phyloP scores from a whole-genome alignment of 306 rosid genomes.

The Cucurbita maxima region DNA sequence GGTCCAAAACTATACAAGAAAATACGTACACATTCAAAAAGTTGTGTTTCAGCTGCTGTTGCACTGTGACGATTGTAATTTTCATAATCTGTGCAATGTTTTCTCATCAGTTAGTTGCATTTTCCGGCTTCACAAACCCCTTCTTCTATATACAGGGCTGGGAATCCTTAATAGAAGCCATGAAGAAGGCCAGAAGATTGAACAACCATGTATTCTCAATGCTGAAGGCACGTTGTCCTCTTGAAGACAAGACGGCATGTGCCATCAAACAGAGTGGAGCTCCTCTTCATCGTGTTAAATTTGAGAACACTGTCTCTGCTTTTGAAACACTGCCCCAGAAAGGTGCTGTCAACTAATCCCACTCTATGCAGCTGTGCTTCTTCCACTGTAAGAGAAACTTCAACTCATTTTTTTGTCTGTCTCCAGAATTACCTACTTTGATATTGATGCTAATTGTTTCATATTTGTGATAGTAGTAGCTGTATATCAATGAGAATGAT shows the following conservation, averaged over 20 bases:
- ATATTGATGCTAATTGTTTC: background rate
- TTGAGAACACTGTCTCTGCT: conserved; percentile 88
- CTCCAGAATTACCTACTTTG: background rate
- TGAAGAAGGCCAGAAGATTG: conserved; percentile 92
- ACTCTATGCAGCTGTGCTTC: background rate
- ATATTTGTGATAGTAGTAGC: background rate
- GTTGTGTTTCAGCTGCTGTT: background rate
- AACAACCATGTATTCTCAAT: conserved; percentile 95
- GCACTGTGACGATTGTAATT: background rate
- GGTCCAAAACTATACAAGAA: background rate
- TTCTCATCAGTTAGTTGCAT: background rate
- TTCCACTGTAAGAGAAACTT: background rate
- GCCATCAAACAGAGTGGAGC: conserved; percentile 98
- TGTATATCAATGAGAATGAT: background rate
- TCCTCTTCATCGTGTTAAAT: conserved; percentile 74
- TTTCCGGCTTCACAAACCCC: background rate
- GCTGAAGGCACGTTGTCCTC: conserved; percentile 96
- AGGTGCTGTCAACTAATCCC: conserved; percentile 20
- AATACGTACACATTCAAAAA: background rate
- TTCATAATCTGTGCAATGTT: background rate
- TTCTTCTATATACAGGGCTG: conserved; percentile 40
- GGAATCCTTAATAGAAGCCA: conserved; percentile 74
- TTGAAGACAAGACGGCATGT: conserved; percentile 95
- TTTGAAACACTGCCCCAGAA: conserved; percentile 95
- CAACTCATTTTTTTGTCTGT: background rate